These are phyloP conservation scores for Falciphora oryzae DNA, from an alignment of 2,329 filamentous ascomycete genomes.

Conservation along the genomic window DNA sequence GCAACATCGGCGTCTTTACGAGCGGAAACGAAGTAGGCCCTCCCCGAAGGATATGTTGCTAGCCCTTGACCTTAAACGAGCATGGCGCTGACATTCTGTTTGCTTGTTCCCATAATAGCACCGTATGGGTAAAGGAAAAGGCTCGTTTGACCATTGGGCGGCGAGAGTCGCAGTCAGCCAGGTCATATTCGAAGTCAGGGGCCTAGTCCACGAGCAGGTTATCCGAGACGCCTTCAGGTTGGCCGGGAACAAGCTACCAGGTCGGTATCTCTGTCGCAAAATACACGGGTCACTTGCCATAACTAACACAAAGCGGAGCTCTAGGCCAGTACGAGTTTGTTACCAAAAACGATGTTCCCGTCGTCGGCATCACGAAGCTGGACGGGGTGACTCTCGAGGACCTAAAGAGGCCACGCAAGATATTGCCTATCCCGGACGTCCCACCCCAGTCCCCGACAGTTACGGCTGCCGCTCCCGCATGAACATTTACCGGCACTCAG, in stretches of 20 bases:
- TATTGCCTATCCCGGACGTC: constrained; percentile 41
- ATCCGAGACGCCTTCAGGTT: constrained; percentile 89
- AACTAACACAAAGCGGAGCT: constrained; percentile 2
- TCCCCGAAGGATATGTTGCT: background rate
- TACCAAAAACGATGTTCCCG: constrained; percentile 80
- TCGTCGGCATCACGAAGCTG: constrained; percentile 90
- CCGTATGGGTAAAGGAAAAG: constrained; percentile 99
- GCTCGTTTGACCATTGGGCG: constrained; percentile 95
- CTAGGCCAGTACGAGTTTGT: constrained; percentile 86
- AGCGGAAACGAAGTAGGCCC: constrained; percentile 78
- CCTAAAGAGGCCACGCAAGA: constrained; percentile 70
- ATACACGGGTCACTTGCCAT: background rate
- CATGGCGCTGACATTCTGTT: constrained; percentile 7
- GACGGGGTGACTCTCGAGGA: constrained; percentile 75
- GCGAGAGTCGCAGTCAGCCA: constrained; percentile 84
- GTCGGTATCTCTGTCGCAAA: constrained; percentile 43
- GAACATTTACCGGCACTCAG: background rate
- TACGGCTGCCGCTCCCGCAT: constrained; percentile 21
- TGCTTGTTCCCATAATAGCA: constrained; percentile 31
- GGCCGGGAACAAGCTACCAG: constrained; percentile 91
- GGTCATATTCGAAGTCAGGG: constrained; percentile 87
- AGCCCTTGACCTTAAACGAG: background rate
- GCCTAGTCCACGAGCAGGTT: constrained; percentile 89
- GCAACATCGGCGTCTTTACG: constrained; percentile 91
- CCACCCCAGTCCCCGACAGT: constrained; percentile 26